Evolutionary conservation across 2,329 filamentous ascomycete genomes (phyloP), one percentile per base, ranked within the genome.

Genomic region (Calcarisporium arbuscula): DNA sequence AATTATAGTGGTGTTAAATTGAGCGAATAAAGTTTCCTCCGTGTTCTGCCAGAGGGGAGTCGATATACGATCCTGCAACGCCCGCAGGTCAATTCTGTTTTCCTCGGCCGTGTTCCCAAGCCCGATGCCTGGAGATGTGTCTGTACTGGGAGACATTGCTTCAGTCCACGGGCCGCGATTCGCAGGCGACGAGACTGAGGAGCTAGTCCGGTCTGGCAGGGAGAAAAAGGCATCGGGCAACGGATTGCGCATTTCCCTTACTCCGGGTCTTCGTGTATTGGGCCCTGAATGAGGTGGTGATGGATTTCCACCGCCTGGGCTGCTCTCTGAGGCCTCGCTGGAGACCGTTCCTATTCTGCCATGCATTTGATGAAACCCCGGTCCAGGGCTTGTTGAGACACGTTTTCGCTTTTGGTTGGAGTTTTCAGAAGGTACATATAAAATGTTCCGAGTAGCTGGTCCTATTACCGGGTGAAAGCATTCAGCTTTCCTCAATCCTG

Each of bases 91-190:
- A 16, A 60, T 43, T 14, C 52, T 46, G 23, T 60, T 61, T 35
- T 61, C 58, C 34, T 60, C 58, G 6, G 44, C 44, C 10, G 51
- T 58, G 42, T 57, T 60, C n/a, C 57, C 57, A n/a, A 58, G 51
- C 7, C 57, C 17, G 10, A 44, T 34, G 19, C 48, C 41, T 1
- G 54, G 52, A 6, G 57, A 58, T 8, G 54, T 52, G 22, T 57
- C 48, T 20, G 48, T 56, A 40, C 55, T 56, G 11, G 40, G 44
- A 5, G 53, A 51, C 11, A 40, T 28, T 5, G 46, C 45, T 20
- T 43, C 50, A 5, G 46, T 46, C 7, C 39, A 44, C 2, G 43
- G 41, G 6, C 35, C 44, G 9, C 47, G 43, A 12, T 52, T 45
- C 1, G 36, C 41, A 11, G 57, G 53, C 1, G 57, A 58, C 2